Percentiles rank a stretch among this genome's conserved stretches.
Conservation (phyloP, 2,329 filamentous ascomycete genomes). For the Pseudonectria buxi region DNA sequence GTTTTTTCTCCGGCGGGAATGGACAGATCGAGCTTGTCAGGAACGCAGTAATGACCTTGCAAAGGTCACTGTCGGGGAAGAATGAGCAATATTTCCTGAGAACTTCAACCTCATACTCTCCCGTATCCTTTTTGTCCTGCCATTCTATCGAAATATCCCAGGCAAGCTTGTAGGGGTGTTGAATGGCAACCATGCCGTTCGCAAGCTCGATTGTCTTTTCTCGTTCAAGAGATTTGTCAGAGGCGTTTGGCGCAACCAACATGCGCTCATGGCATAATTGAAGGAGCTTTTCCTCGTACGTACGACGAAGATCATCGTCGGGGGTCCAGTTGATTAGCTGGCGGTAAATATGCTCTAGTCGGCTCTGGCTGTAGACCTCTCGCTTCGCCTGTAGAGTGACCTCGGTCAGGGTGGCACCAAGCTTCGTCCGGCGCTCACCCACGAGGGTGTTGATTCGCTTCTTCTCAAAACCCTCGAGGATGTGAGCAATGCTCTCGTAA, state of each 20-base stretch:
- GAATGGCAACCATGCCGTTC: conserved; percentile 91
- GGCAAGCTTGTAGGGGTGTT: conserved; percentile 79
- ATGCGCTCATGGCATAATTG: conserved; percentile 75
- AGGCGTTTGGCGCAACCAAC: conserved; percentile 55
- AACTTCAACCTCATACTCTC: conserved; percentile 71
- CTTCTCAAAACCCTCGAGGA: conserved; percentile 79
- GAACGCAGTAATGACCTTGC: conserved; percentile 75
- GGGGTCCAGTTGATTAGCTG: conserved; percentile 83
- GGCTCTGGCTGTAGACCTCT: conserved; percentile 71
- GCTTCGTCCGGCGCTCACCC: conserved; percentile 75
- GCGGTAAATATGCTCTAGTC: conserved; percentile 73
- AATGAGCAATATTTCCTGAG: conserved; percentile 73
- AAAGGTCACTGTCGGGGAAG: conserved; percentile 78
- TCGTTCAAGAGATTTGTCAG: conserved; percentile 63
- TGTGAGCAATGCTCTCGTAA: conserved; percentile 75
- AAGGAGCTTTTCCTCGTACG: conserved; percentile 85
- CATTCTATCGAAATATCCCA: conserved; percentile 92
- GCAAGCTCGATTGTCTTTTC: conserved; percentile 69
- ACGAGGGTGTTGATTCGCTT: conserved; percentile 86
- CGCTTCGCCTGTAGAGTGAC: conserved; percentile 83
- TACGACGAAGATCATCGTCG: conserved; percentile 76
- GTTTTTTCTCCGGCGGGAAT: conserved; percentile 48
- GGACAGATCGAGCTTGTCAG: conserved; percentile 78
- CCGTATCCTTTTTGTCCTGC: conserved; percentile 68
- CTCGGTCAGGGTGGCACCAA: conserved; percentile 76